Evolutionary conservation across 805 yeast genomes (phyloP).

Genomic region (Scheffersomyces coipomensis): DNA sequence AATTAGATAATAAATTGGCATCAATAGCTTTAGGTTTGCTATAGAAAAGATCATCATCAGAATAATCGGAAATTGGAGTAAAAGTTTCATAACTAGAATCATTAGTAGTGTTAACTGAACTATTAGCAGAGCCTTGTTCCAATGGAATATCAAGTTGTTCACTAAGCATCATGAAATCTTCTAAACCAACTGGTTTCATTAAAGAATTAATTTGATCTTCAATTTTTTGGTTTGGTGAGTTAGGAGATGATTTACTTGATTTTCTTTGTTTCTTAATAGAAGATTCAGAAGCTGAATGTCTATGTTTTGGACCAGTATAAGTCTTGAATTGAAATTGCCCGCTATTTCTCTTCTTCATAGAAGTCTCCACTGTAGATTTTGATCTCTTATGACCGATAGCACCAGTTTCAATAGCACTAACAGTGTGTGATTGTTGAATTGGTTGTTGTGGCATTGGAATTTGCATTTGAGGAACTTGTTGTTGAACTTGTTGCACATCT

Average conservation of each 20-base stretch:
- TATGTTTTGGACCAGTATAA: slow-evolving; percentile 19
- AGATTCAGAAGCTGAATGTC: slow-evolving; percentile 23
- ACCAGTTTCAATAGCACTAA: too few species aligned
- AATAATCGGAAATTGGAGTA: slow-evolving; percentile 22
- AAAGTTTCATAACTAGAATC: slow-evolving; percentile 7
- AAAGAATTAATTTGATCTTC: neutral
- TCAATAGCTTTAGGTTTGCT: slow-evolving; percentile 9
- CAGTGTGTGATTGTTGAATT: slow-evolving; percentile 28
- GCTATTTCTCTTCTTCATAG: slow-evolving; percentile 9
- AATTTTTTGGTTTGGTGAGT: neutral
- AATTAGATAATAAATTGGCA: slow-evolving; percentile 5
- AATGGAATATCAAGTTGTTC: slow-evolving; percentile 15
- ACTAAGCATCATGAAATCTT: slow-evolving; percentile 27
- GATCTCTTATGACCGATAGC: slow-evolving; percentile 13
- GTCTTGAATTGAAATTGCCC: slow-evolving; percentile 17
- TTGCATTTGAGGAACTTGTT: slow-evolving; percentile 7
- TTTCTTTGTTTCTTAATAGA: slow-evolving; percentile 7
- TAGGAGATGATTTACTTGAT: slow-evolving; percentile 2
- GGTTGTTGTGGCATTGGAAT: slow-evolving; percentile 6
- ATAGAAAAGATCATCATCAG: slow-evolving; percentile 14
- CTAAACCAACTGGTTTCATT: slow-evolving; percentile 16
- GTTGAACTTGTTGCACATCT: slow-evolving; percentile 8
- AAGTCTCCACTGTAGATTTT: neutral
- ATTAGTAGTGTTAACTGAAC: neutral
- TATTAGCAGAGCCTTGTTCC: neutral